phyloP scores from a whole-genome alignment of 441 rosid genomes.

The Erysimum cheiri region DNA sequence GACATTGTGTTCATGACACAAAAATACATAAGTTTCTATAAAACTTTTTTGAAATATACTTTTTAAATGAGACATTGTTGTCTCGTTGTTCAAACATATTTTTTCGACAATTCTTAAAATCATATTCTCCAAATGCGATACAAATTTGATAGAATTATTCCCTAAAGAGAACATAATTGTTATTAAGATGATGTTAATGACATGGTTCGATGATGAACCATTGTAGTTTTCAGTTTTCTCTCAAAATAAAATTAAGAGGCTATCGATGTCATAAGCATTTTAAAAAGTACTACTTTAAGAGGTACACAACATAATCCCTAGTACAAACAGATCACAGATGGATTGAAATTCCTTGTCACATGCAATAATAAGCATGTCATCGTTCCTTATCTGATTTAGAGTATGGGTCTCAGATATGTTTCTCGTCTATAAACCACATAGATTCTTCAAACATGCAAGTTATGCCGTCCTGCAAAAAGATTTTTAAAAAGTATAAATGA shows the following conservation, averaged over 20 bases:
- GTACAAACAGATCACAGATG: neutral
- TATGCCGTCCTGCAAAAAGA: neutral
- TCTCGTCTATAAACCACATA: neutral
- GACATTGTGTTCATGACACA: no score
- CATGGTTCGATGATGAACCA: neutral
- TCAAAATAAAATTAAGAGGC: neutral
- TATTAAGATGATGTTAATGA: neutral
- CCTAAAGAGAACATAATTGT: neutral
- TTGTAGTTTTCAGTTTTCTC: neutral
- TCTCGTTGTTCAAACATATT: no score
- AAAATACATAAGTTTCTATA: no score
- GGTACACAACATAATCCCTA: neutral
- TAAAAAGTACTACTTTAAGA: neutral
- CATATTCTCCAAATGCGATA: no score
- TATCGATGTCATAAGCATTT: neutral
- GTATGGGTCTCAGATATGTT: neutral
- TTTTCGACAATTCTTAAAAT: no score
- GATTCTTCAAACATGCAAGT: neutral
- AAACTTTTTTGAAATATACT: no score
- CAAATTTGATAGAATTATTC: no score
- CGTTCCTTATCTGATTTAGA: neutral
- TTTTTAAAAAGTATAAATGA: neutral
- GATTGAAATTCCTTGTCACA: neutral
- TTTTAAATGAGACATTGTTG: no score
- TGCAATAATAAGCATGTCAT: neutral